Conservation (phyloP, 805 yeast species). For the Ogataea minuta region DNA sequence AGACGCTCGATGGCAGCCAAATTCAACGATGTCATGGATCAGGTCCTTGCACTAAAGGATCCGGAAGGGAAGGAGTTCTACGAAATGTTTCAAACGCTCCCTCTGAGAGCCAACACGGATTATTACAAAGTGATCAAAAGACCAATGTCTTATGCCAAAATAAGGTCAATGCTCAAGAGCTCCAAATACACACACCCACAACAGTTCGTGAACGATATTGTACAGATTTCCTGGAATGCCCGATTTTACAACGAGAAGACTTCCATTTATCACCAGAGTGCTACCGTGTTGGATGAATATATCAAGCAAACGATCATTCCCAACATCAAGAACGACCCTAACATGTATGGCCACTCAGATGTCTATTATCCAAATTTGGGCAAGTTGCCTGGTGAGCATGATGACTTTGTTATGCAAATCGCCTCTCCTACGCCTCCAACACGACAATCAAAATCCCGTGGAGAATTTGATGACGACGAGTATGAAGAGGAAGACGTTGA, state of each 20-base stretch:
- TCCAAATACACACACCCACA: constrained; percentile 57
- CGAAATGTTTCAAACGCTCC: constrained; percentile 62
- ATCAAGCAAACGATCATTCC: constrained; percentile 49
- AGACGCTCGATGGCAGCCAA: constrained; percentile 20
- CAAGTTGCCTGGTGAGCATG: constrained; percentile 46
- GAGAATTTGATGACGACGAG: constrained; percentile 19
- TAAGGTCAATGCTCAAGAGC: constrained; percentile 57
- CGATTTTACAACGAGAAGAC: constrained; percentile 73
- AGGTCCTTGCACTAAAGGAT: constrained; percentile 28
- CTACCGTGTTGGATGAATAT: constrained; percentile 54
- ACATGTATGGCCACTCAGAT: constrained; percentile 34
- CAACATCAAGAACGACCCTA: constrained; percentile 40
- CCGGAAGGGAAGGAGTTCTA: constrained; percentile 30
- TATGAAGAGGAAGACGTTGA: constrained; percentile 23
- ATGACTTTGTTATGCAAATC: constrained; percentile 6
- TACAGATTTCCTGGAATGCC: constrained; percentile 89
- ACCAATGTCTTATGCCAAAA: constrained; percentile 80
- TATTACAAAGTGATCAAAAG: constrained; percentile 74
- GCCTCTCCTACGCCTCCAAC: constrained; percentile 8
- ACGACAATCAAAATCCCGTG: constrained; percentile 7
- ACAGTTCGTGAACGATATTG: constrained; percentile 72
- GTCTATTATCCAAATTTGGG: constrained; percentile 66
- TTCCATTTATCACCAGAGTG: constrained; percentile 67
- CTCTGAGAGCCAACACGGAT: constrained; percentile 69
- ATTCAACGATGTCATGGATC: constrained; percentile 19